Base-by-base conservation (phyloP, 768 basidiomycete species). In the Terana coerulea region DNA sequence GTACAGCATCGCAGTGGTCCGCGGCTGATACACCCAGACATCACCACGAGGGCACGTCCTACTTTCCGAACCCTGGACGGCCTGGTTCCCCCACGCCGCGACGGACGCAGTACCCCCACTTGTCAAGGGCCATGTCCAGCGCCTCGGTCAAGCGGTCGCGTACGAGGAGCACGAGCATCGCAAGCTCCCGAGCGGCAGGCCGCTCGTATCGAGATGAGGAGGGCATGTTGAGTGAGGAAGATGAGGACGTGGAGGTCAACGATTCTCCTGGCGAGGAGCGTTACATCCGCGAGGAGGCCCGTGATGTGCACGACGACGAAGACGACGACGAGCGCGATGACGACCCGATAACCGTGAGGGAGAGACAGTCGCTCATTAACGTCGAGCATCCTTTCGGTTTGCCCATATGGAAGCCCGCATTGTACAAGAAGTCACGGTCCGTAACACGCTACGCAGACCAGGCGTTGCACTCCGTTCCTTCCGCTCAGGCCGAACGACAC, bases 341-440 rank as follows among this genome's bases (percentile, higher is more conserved):
- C 26, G 93, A 95, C 61, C 91, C 84, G 3, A 88, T 95, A 56
- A 98, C 95, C 0, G 71, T 99, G 59, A 91, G 88, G 69, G 94
- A 98, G 59, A 82, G 97, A 26, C 97, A 99, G 68, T 97, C 95
- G 36, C 88, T 97, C 61, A 97, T 98, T 66, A 99, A 99, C 71
- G 95, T 97, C 64, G 91, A 95, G 64, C 97, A 99, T 68, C 97
- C 97, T 12, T 99, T 99, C 68, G 97, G 97, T 75, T 77, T 99
- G 53, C 95, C 92, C 33, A 98, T 99, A 65, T 99, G 97, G 97
- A 99, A 99, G 68, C 97, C 97, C 19, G 97, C 97, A 0, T 69
- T 99, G 52, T 99, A 99, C 83, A 94, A 95, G 71, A 99, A 99
- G 67, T 88, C 90, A 28, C 86, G 97, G 28, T 91, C 95, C 2